Conservation (phyloP, 768 basidiomycete genomes). For the Tricholoma saponaceum region DNA sequence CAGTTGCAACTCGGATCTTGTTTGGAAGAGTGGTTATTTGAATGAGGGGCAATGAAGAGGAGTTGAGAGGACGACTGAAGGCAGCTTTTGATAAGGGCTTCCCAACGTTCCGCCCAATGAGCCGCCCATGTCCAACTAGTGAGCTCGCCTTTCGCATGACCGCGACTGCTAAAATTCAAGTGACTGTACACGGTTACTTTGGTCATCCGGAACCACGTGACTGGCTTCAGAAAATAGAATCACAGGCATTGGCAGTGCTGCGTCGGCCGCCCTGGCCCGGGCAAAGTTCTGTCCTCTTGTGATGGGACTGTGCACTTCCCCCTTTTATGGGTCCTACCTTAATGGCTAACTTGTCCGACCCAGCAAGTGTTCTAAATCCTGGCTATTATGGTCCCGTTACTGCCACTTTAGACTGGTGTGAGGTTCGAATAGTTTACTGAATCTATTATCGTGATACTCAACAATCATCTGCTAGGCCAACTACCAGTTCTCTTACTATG, state of each 20-base stretch:
- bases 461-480: constrained; percentile 45
- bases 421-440: constrained; percentile 34
- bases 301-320: no score
- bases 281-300: no score
- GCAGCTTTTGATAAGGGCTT: constrained; percentile 14
- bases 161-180: neutral
- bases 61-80: constrained; percentile 12
- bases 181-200: neutral
- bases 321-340: neutral
- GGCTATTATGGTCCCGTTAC: constrained; percentile 65
- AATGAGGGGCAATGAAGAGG: constrained; percentile 29
- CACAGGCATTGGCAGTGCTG: no score
- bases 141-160: constrained; percentile 39
- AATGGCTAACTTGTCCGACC: constrained; percentile 1
- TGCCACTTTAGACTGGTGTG: constrained; percentile 73
- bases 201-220: neutral
- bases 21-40: constrained; percentile 86
- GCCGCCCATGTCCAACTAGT: constrained; percentile 33
- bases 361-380: constrained; percentile 29
- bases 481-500: constrained; percentile 72
- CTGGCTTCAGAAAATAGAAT: no score
- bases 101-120: neutral
- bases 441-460: neutral
- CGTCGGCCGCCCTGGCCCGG: no score
- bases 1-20: constrained; percentile 88